These are phyloP conservation scores for Chaetomium strumarium DNA, from an alignment of 2,329 filamentous ascomycete species.

Conservation along the genomic window DNA sequence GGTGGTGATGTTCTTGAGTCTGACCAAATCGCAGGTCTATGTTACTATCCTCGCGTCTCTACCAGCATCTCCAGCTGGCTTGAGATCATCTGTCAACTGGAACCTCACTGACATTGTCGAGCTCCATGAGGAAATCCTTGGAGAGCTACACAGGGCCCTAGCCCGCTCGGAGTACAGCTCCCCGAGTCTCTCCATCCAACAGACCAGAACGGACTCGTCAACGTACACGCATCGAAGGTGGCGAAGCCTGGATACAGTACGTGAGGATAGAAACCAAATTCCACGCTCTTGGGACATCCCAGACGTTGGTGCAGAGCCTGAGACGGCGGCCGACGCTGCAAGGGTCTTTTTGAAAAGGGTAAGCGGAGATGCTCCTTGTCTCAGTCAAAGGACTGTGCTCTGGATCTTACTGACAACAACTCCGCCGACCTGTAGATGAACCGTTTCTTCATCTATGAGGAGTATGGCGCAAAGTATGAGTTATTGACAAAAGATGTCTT, in stretches of 20 bases:
- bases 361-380: slow-evolving; percentile 17
- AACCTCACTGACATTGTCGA: slow-evolving; percentile 76
- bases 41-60: slow-evolving; percentile 69
- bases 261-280: slow-evolving; percentile 35
- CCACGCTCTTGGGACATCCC: slow-evolving; percentile 42
- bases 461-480: slow-evolving; percentile 87
- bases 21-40: slow-evolving; percentile 53
- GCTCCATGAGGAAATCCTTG: slow-evolving; percentile 76
- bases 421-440: slow-evolving; percentile 53
- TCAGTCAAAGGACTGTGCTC: neutral
- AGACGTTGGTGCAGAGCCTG: slow-evolving; percentile 52
- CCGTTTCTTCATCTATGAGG: slow-evolving; percentile 80
- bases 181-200: slow-evolving; percentile 28
- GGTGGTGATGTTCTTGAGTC: neutral
- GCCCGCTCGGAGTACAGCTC: slow-evolving; percentile 62
- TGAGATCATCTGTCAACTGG: slow-evolving; percentile 67
- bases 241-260: slow-evolving; percentile 43
- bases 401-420: neutral
- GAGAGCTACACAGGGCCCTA: slow-evolving; percentile 63
- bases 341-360: slow-evolving; percentile 56
- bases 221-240: slow-evolving; percentile 39
- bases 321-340: slow-evolving; percentile 54
- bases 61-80: slow-evolving; percentile 55
- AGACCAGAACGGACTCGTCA: slow-evolving; percentile 16
- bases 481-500: slow-evolving; percentile 74